Conservation (phyloP, 192 early-diverging fungal genomes). For the Podila horticola region DNA sequence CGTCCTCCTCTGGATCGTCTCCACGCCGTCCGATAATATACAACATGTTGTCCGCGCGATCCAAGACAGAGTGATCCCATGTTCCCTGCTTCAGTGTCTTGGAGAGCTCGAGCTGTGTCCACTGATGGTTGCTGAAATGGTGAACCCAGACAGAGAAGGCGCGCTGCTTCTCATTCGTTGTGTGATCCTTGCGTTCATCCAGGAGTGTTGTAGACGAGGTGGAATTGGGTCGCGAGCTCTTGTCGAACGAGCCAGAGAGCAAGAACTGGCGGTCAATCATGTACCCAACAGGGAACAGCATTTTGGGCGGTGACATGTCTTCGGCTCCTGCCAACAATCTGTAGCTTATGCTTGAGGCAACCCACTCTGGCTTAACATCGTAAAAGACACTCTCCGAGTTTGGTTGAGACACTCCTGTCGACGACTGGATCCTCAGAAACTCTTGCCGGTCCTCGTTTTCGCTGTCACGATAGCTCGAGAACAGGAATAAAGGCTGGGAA, state of each 20-base stretch:
- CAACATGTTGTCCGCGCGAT: constrained; percentile 21
- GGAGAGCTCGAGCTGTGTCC: constrained; percentile 46
- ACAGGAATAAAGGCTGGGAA: constrained; percentile 21
- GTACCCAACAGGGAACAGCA: constrained; percentile 25
- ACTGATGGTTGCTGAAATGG: constrained; percentile 41
- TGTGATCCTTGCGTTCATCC: background rate
- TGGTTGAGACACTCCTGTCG: constrained; percentile 1
- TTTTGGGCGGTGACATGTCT: constrained; percentile 18
- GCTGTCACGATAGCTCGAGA: constrained; percentile 6
- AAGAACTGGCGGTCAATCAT: constrained; percentile 30
- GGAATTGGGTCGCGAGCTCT: background rate
- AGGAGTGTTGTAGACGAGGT: background rate
- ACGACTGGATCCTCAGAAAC: constrained; percentile 24
- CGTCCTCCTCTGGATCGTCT: background rate
- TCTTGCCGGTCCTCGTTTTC: constrained; percentile 17
- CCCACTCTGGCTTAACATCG: constrained; percentile 36
- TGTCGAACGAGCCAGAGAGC: constrained; percentile 14
- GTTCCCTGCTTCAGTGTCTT: constrained; percentile 20
- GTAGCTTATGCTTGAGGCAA: constrained; percentile 14
- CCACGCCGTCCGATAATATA: constrained; percentile 32
- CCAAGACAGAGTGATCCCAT: constrained; percentile 33
- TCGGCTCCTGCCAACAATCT: constrained; percentile 9
- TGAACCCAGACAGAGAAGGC: constrained; percentile 42
- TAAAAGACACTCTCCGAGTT: background rate
- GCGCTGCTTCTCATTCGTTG: background rate